phyloP scores from a whole-genome alignment of 139 green algal species.

The Pleodorina starrii region DNA sequence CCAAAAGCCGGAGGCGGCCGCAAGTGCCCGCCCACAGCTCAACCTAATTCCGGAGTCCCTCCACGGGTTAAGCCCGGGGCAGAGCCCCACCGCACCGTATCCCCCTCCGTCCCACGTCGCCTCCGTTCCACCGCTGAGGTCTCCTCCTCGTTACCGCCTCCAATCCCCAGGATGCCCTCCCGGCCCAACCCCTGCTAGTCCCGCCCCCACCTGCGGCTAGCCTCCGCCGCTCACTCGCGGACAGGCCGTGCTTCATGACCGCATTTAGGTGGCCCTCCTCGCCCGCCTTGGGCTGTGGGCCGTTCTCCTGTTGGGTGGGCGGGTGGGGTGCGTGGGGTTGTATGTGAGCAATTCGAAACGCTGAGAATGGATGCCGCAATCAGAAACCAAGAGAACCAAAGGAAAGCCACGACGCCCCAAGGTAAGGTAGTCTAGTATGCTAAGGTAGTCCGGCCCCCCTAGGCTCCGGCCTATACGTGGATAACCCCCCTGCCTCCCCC shows the following conservation, averaged over 20 bases:
- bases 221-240: neutral
- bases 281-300: neutral
- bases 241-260: slow-evolving; percentile 24
- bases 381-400: no score
- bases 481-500: neutral
- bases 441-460: neutral
- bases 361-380: neutral
- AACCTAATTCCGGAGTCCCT: no score
- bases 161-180: neutral
- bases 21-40: no score
- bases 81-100: neutral
- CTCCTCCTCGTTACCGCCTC: neutral
- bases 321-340: neutral
- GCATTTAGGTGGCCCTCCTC: slow-evolving; percentile 34
- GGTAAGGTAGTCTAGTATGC: no score
- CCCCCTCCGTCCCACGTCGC: neutral
- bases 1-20: no score
- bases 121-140: neutral
- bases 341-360: neutral
- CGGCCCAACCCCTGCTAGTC: neutral
- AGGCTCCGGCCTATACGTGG: neutral
- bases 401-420: no score
- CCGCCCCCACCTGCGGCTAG: neutral
- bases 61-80: neutral
- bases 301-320: neutral